These are phyloP conservation scores for Microstegium vimineum DNA, from an alignment of 176 grass and related monocot species.

Conservation along the genomic window DNA sequence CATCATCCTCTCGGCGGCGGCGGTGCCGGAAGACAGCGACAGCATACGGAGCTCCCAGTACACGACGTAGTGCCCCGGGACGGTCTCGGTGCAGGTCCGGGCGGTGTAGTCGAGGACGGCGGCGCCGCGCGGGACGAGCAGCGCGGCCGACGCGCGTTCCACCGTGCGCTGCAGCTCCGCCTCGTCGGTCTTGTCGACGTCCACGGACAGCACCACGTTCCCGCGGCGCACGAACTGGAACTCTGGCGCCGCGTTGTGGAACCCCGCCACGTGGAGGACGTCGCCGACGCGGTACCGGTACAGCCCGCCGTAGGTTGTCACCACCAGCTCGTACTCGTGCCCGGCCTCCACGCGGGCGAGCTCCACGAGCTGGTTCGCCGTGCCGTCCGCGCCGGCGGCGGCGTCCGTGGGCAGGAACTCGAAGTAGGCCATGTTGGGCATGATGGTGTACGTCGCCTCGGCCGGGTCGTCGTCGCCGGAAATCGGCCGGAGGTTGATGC, in stretches of 20 bases:
- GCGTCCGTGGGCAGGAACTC: conserved; percentile 19
- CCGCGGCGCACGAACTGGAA: conserved; percentile 47
- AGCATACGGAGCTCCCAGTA: too few relatives aligned
- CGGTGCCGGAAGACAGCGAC: neutral
- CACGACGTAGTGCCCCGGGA: neutral
- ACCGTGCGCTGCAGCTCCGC: too few relatives aligned
- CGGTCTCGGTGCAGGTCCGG: neutral
- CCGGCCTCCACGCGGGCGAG: neutral
- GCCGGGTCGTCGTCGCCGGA: conserved; percentile 26
- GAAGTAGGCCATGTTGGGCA: conserved; percentile 99
- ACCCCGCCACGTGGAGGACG: neutral
- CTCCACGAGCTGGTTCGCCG: neutral
- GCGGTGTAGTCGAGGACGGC: neutral
- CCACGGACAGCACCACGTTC: neutral
- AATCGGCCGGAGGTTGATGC: conserved; percentile 47
- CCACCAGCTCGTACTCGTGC: neutral
- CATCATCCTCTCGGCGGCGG: too few relatives aligned
- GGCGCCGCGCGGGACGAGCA: neutral
- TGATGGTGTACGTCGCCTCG: conserved; percentile 90
- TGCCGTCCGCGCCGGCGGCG: too few relatives aligned
- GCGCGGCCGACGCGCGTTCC: neutral
- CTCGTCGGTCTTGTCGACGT: too few relatives aligned
- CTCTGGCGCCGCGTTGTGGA: conserved; percentile 53
- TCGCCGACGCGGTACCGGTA: neutral
- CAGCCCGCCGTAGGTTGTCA: neutral